These are phyloP conservation scores for Starmerella kuoi DNA, from an alignment of 805 yeast genomes.

Conservation along the genomic window DNA sequence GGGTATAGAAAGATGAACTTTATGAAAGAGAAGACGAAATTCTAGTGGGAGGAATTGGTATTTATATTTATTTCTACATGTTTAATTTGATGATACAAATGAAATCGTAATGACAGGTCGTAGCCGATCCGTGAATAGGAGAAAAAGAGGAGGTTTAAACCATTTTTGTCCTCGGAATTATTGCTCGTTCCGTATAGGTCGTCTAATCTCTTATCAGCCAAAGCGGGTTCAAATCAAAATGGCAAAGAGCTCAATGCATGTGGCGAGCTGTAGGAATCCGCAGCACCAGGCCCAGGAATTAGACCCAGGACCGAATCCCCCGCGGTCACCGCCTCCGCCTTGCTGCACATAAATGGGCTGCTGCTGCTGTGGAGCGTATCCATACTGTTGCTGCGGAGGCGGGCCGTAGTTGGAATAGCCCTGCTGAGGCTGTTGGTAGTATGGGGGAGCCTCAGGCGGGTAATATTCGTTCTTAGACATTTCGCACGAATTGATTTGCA, in stretches of 20 bases:
- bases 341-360: conserved; percentile 20
- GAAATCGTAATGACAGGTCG: too few species aligned
- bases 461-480: background rate
- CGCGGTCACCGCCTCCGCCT: conserved; percentile 1
- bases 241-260: conserved; percentile 14
- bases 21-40: too few species aligned
- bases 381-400: conserved; percentile 16
- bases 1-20: too few species aligned
- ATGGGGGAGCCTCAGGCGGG: conserved; percentile 13
- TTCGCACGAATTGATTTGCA: background rate
- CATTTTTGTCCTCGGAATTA: too few species aligned
- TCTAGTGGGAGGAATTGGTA: too few species aligned
- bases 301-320: conserved; percentile 12
- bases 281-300: conserved; percentile 18
- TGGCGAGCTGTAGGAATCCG: conserved; percentile 16
- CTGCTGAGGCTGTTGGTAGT: conserved; percentile 6
- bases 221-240: conserved; percentile 4
- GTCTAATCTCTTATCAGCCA: too few species aligned
- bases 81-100: too few species aligned
- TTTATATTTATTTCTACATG: too few species aligned
- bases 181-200: too few species aligned
- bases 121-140: too few species aligned
- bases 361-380: conserved; percentile 12
- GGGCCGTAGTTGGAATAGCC: conserved; percentile 5
- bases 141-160: too few species aligned